phyloP scores from a whole-genome alignment of 192 early-diverging fungal species.

The Coemansia sp. region DNA sequence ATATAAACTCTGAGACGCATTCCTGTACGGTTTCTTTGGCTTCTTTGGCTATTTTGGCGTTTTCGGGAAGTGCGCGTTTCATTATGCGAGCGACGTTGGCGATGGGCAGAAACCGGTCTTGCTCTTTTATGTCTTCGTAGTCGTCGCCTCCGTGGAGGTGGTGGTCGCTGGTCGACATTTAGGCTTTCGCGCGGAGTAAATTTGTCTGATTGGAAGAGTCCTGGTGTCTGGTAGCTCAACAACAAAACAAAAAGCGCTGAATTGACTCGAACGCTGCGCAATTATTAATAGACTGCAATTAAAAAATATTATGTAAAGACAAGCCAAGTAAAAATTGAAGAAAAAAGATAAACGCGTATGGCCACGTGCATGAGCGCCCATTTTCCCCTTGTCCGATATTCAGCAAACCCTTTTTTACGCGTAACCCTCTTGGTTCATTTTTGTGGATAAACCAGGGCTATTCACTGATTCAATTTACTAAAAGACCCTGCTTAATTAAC shows the following conservation, averaged over 20 bases:
- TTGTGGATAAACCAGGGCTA: neutral
- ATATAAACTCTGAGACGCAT: slow-evolving; percentile 98
- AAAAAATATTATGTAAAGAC: neutral
- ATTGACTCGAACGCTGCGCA: neutral
- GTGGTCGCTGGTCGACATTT: slow-evolving; percentile 45
- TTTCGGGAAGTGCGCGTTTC: slow-evolving; percentile 95
- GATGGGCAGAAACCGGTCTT: slow-evolving; percentile 95
- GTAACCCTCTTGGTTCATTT: too few relatives aligned
- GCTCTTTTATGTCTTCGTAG: slow-evolving; percentile 83
- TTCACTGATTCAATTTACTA: too few relatives aligned
- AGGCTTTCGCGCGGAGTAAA: neutral
- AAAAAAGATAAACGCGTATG: neutral
- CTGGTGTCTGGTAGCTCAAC: too few relatives aligned
- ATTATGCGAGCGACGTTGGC: slow-evolving; percentile 97
- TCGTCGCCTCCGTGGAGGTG: slow-evolving; percentile 28
- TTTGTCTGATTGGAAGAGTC: neutral
- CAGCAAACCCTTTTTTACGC: neutral
- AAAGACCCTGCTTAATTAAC: too few relatives aligned
- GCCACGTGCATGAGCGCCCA: neutral
- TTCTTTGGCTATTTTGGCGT: slow-evolving; percentile 97
- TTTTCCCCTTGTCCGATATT: neutral
- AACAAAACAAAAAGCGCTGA: neutral
- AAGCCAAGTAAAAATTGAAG: neutral
- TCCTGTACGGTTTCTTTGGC: slow-evolving; percentile 96
- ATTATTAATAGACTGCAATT: neutral